A percentile compares a stretch with the other conserved stretches of the same genome.
phyloP scores from a whole-genome alignment of 225 moss, liverwort and hornwort species.

The Neckera pumila region DNA sequence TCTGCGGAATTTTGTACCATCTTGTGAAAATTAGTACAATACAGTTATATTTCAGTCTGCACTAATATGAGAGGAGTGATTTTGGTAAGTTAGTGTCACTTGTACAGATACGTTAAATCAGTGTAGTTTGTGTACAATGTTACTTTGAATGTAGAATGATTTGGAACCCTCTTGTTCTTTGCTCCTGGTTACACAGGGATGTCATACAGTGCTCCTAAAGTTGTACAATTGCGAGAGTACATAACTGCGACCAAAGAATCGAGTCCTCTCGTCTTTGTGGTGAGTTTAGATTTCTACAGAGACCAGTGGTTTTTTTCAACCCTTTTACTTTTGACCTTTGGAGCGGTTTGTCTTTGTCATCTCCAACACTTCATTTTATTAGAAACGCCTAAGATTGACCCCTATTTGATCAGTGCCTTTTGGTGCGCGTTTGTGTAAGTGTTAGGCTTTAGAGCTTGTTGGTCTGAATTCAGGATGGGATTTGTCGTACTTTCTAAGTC shows the following conservation, averaged over 20 bases:
- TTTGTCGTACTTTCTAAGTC: background rate
- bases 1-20: too few relatives aligned
- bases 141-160: background rate
- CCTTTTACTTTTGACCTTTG: too few relatives aligned
- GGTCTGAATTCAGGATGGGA: background rate
- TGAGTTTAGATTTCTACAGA: conserved; percentile 4
- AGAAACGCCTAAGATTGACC: background rate
- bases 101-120: too few relatives aligned
- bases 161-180: background rate
- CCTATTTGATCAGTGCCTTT: background rate
- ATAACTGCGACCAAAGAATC: conserved; percentile 30
- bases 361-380: background rate
- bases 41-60: background rate
- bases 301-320: background rate
- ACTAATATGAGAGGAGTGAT: too few relatives aligned
- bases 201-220: conserved; percentile 98
- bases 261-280: conserved; percentile 77
- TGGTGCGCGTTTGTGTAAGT: background rate
- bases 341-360: background rate
- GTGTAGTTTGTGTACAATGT: background rate
- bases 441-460: background rate
- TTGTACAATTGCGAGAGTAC: conserved; percentile 80
- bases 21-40: background rate
- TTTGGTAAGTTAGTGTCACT: background rate
- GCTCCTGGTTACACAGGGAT: conserved; percentile 43